Evolutionary conservation across 139 green algal genomes (phyloP), one percentile per base, ranked within the genome.

Genomic region (Chlorella sorokiniana): DNA sequence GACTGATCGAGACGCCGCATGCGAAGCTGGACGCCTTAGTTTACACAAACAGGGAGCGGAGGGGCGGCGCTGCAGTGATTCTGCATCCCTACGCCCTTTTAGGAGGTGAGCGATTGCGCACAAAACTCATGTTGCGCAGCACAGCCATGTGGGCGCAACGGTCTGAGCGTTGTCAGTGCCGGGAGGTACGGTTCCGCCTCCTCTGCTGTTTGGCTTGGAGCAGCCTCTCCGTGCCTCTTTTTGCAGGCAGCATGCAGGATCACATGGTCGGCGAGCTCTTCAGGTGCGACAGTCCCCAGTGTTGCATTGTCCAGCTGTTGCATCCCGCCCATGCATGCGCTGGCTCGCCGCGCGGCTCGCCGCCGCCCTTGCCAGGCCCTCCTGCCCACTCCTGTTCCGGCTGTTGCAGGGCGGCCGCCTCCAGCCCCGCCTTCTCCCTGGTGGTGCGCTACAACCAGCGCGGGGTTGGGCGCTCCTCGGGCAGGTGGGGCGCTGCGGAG

Each of bases 371-470:
- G n/a, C 9, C 29, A 11, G 16, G 29, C 6, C 29, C 3, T 31
- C 8, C 27, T n/a, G 0, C 8, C 5, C 3, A 41, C 61, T 68
- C 14, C 9, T 37, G 16, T 31, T 35, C 31, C 35, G n/a, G n/a
- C n/a, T n/a, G n/a, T n/a, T 77, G 70, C 45, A 77, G 73, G 51
- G 54, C 54, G 0, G 73, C 73, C 8, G 37, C 73, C 1, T 33
- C 70, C 54, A 79, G 73, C 59, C 73, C 37, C 27, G 73, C 73
- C 25, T 79, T 79, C 73, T 52, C 52, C 23, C 41, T 69, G 7
- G 76, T 89, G 29, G 51, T 89, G 61, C 69, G 76, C 3, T 89
- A 89, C 76, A 89, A 89, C 75, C 83, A 89, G 44, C 42, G 85
- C 0, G 85, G 85, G 8, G 85, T 89, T 33, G 85, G 85, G 0